Evolutionary conservation across 129 eudicot genomes (phyloP).

Genomic region (Arctium lappa): DNA sequence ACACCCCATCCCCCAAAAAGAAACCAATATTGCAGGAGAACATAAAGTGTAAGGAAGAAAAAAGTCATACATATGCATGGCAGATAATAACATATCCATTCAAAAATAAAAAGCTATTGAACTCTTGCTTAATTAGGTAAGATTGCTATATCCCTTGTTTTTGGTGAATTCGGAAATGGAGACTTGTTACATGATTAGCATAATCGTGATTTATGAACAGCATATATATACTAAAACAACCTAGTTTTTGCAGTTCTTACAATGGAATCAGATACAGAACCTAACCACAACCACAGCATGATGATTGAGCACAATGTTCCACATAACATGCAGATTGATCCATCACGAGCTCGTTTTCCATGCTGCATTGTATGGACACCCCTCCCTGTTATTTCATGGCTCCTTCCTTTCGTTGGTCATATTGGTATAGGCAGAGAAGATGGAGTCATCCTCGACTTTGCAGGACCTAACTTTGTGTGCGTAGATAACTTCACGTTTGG

Average conservation of each 20-base stretch:
- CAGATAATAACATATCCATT: neutral
- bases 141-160: neutral
- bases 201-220: neutral
- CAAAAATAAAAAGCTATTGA: neutral
- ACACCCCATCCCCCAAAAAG: neutral
- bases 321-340: slow-evolving; percentile 55
- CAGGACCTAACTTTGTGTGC: slow-evolving; percentile 90
- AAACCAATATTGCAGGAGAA: neutral
- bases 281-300: slow-evolving; percentile 48
- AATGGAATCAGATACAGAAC: slow-evolving; percentile 58
- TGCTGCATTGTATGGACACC: slow-evolving; percentile 95
- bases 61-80: neutral
- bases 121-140: neutral
- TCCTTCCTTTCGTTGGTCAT: slow-evolving; percentile 89
- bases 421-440: slow-evolving; percentile 88
- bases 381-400: slow-evolving; percentile 88
- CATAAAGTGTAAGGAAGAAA: neutral
- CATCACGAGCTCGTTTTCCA: slow-evolving; percentile 73
- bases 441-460: slow-evolving; percentile 88
- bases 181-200: neutral
- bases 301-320: slow-evolving; percentile 42
- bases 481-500: slow-evolving; percentile 96
- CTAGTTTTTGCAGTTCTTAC: slow-evolving; percentile 25
- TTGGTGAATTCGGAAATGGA: neutral
- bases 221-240: neutral